Percentiles rank a stretch among this genome's conserved stretches.
These are phyloP conservation scores for Rosa lucieae DNA, from an alignment of 306 rosid species.

Conservation along the genomic window DNA sequence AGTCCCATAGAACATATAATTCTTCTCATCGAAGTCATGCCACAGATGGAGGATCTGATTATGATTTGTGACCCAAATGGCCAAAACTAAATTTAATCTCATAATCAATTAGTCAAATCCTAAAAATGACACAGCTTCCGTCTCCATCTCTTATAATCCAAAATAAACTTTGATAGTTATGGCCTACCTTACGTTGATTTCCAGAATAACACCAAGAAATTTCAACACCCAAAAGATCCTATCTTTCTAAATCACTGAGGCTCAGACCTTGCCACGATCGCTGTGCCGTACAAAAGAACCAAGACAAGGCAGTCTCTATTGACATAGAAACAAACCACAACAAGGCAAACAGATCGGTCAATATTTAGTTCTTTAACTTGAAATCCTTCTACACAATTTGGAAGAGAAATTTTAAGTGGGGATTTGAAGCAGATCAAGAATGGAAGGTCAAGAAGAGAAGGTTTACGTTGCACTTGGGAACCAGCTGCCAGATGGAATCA, in stretches of 20 bases:
- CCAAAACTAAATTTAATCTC: conserved; percentile 16
- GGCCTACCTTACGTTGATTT: neutral
- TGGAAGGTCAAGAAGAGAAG: conserved; percentile 50
- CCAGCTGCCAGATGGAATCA: conserved; percentile 64
- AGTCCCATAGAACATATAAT: neutral
- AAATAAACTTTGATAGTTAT: conserved; percentile 15
- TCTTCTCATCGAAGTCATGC: neutral
- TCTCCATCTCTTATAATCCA: neutral
- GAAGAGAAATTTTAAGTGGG: neutral
- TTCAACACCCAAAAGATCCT: neutral
- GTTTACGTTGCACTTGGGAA: conserved; percentile 74
- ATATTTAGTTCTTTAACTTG: neutral
- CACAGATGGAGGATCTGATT: neutral
- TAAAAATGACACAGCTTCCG: neutral
- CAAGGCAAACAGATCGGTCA: neutral
- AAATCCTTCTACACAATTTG: neutral
- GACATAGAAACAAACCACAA: conserved; percentile 8
- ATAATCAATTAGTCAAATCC: conserved; percentile 10
- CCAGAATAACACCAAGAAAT: conserved; percentile 13
- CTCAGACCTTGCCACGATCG: conserved; percentile 15
- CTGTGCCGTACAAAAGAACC: conserved; percentile 38
- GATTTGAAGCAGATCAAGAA: neutral
- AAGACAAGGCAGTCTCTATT: conserved; percentile 31
- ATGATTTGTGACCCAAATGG: neutral
- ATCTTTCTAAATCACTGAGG: neutral